Base-by-base conservation (phyloP, 768 basidiomycete genomes). In the Podaxis carcinomalis region DNA sequence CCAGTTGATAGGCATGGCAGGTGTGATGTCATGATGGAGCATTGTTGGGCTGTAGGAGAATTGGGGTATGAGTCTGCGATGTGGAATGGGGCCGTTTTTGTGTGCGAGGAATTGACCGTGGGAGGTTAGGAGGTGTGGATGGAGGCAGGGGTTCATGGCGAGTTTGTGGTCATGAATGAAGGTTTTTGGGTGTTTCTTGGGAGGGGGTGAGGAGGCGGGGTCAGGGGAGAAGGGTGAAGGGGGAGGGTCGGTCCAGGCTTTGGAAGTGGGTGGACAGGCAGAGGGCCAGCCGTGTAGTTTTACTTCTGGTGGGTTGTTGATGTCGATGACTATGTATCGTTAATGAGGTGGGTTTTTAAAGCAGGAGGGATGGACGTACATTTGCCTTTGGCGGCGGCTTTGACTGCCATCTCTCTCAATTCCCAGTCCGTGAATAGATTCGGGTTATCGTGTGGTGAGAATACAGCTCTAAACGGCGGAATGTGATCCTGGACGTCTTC, bases 61-160 rank as follows among this genome's bases (percentile, higher is more conserved):
- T 14, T 80, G 77, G 0, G 85, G 85, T 4, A 82, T 65, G 51
- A 84, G 69, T 1, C 64, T 68, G 4, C 62, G 69, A 42, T 76
- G 72, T 0, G 83, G 78, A 1, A 67, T 57, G 0, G 85, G 84
- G 0, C 84, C 84, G 1, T 42, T 59, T 5, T 71, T 67, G 59
- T 83, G 78, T 0, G 83, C 75, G 59, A 85, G 75, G 69, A 82
- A 84, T 56, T 82, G 78, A 0, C 82, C 84, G 59, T 84, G 82
- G 0, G 72, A 63, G 36, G 75, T 69, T 11, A 78, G 64, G 67
- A 74, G 68, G 7, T 68, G 62, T 14, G 78, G 77, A 62, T 82
- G 76, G 1, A 65, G 63, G 67, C 82, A 84, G 5, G 81, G 78
- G 64, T 81, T 75, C 80, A 81, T 83, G 13, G 77, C 66, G 25